phyloP scores from a whole-genome alignment of 768 basidiomycete genomes.

The Scleroderma bovista region DNA sequence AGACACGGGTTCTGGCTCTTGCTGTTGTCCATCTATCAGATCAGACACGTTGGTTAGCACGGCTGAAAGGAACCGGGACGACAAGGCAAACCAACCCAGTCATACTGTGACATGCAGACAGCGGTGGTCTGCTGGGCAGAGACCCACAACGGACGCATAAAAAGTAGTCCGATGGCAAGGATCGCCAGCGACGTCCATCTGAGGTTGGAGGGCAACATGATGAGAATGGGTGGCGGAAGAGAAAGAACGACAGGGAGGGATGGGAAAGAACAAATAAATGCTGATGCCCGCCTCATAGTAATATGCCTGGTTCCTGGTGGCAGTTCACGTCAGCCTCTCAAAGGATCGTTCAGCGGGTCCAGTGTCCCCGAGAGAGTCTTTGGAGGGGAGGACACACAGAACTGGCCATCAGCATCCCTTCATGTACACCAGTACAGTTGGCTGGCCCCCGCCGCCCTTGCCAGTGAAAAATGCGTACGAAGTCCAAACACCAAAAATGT shows the following conservation, averaged over 20 bases:
- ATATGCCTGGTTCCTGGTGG: constrained; percentile 8
- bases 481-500: too few relatives aligned
- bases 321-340: constrained; percentile 4
- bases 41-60: not conserved
- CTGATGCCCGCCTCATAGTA: not conserved
- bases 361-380: not conserved
- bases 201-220: constrained; percentile 2
- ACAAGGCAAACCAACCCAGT: constrained; percentile 20
- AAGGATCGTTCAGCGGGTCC: not conserved
- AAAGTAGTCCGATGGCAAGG: constrained; percentile 13
- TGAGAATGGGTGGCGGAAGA: constrained; percentile 6
- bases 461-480: too few relatives aligned
- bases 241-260: not conserved
- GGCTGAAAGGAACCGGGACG: not conserved
- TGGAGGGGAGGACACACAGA: too few relatives aligned
- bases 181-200: constrained; percentile 14
- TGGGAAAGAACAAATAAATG: not conserved
- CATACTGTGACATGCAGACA: constrained; percentile 15
- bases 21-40: constrained; percentile 35
- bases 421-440: too few relatives aligned
- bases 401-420: too few relatives aligned
- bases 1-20: constrained; percentile 43
- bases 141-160: constrained; percentile 8
- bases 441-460: too few relatives aligned
- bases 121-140: constrained; percentile 21